Base-by-base conservation (phyloP, 331 rosid genomes). In the Quercus lobata region DNA sequence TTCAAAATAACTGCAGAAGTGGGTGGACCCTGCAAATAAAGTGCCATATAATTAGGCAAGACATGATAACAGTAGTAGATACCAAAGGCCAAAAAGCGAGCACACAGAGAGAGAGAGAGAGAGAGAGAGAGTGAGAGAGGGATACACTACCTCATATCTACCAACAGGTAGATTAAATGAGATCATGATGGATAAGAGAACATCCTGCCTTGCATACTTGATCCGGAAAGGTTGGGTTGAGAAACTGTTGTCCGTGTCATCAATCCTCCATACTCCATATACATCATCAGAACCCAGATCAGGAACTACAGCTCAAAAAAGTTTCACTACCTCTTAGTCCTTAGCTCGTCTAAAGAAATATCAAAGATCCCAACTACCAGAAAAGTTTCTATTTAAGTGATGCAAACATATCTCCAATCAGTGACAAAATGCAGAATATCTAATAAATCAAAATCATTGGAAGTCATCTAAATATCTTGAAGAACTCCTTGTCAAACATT, bases 221-320 rank as follows among this genome's bases (percentile, higher is more conserved):
- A 96, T 89, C 82, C 91, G 90, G 81, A 96, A 96, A 60, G 97
- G 94, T 83, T 82, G 97, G 29, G 98, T 91, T 44, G 97, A 91
- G 91, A 96, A 93, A 88, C 99, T 96, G 82, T 91, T 87, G 85
- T 96, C 98, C 41, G 87, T 86, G 78, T 96, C 96, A 78, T 96
- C 93, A 79, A 96, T 90, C 90, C 88, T 88, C 98, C 99, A 96
- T 76, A 73, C 90, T 61, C 99, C 98, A 82, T 82, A 81, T 76
- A 82, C 83, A 86, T 78, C 89, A 79, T 91, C 88, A 71, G 91
- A 89, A 49, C 87, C 94, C 75, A 89, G 63, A 76, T 91, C 97
- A 68, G 96, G 92, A 82, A 90, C 99, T 95, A 90, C 88, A 85
- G 57, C 74, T 80, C 80, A 83, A 52, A 73, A 74, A 80, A 75